Evolutionary conservation across 768 basidiomycete genomes (phyloP).

Genomic region (Mycena crocata): DNA sequence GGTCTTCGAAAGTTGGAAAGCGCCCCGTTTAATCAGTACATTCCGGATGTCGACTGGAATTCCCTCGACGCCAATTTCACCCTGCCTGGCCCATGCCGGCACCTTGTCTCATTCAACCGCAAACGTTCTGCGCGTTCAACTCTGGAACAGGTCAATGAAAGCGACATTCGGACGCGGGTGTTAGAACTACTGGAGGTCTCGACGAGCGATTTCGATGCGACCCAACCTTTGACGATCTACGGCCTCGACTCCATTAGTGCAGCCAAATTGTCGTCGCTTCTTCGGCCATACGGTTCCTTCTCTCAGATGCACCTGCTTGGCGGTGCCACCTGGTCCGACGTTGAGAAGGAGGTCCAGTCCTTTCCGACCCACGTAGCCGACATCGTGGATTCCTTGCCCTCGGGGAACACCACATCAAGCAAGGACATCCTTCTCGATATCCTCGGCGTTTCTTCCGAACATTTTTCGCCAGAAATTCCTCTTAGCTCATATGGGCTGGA

Average conservation of each 20-base stretch:
- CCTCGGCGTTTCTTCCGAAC: constrained; percentile 38
- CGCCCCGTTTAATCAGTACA: constrained; percentile 14
- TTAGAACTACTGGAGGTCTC: constrained; percentile 15
- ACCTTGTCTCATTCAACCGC: not conserved
- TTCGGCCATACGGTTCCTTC: constrained; percentile 10
- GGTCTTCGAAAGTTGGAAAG: constrained; percentile 10
- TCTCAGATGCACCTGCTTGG: constrained; percentile 15
- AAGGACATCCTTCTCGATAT: constrained; percentile 26
- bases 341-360: not conserved
- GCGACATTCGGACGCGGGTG: not conserved
- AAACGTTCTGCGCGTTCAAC: not conserved
- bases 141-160: not conserved
- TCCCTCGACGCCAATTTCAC: not conserved
- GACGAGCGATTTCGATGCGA: not conserved
- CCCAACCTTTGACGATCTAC: constrained; percentile 1
- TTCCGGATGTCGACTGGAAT: constrained; percentile 18
- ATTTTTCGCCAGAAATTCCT: constrained; percentile 43
- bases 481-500: constrained; percentile 47
- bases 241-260: constrained; percentile 18
- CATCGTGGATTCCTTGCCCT: not conserved
- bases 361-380: not conserved
- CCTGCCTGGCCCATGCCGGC: not conserved
- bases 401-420: not conserved
- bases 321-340: constrained; percentile 5
- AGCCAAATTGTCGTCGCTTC: not conserved